A percentile compares a stretch with the other conserved stretches of the same genome.
These are phyloP conservation scores for Exsudoporus frostii DNA, from an alignment of 768 basidiomycete genomes.

Conservation along the genomic window DNA sequence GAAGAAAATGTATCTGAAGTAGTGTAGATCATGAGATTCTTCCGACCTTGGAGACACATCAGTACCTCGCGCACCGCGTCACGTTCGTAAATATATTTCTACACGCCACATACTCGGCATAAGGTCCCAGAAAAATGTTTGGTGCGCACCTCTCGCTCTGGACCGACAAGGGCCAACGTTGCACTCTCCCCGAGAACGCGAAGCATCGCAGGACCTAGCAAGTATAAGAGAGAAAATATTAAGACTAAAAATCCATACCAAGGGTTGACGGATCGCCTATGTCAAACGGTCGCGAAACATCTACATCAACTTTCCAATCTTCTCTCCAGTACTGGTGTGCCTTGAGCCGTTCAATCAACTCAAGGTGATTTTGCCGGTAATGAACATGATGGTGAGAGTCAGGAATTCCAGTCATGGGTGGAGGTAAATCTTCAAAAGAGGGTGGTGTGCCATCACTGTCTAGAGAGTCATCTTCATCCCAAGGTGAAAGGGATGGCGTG, in stretches of 20 bases:
- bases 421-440: slow-evolving; percentile 14
- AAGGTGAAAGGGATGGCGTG: slow-evolving; percentile 66
- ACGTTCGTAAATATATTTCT: slow-evolving; percentile 73
- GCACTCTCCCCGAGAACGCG: slow-evolving; percentile 37
- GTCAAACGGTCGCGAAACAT: slow-evolving; percentile 47
- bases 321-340: slow-evolving; percentile 71
- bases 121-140: background rate
- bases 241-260: slow-evolving; percentile 37
- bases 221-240: background rate
- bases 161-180: slow-evolving; percentile 38
- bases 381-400: background rate
- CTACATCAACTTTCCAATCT: slow-evolving; percentile 54
- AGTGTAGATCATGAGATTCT: slow-evolving; percentile 52
- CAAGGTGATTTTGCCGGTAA: slow-evolving; percentile 34
- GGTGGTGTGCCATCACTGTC: slow-evolving; percentile 16
- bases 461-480: slow-evolving; percentile 48
- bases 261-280: slow-evolving; percentile 72
- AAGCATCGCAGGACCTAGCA: slow-evolving; percentile 45
- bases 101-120: background rate
- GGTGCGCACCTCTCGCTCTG: slow-evolving; percentile 40
- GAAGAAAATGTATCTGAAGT: slow-evolving; percentile 33
- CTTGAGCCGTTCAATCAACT: slow-evolving; percentile 59
- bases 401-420: background rate
- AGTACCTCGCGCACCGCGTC: slow-evolving; percentile 77
- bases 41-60: slow-evolving; percentile 70